Evolutionary conservation across 768 basidiomycete species (phyloP).

Genomic region (Pleurotus citrinopileatus): DNA sequence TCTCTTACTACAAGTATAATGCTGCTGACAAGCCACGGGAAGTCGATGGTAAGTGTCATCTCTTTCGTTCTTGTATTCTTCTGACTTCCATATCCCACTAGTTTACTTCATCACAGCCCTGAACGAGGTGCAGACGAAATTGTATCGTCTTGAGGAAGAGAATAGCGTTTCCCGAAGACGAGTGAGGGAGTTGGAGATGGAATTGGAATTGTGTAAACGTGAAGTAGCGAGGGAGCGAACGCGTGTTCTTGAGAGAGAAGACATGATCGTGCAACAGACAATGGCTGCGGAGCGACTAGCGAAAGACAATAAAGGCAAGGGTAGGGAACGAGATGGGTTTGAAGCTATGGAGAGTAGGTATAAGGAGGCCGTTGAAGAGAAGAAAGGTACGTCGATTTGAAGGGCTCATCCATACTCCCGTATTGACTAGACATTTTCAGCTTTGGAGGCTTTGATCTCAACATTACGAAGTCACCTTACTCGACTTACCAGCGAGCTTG

Average conservation of each 20-base stretch:
- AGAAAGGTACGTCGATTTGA: slow-evolving; percentile 63
- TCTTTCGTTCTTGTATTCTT: background rate
- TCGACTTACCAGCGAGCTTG: slow-evolving; percentile 75
- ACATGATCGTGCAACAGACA: slow-evolving; percentile 36
- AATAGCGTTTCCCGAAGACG: slow-evolving; percentile 78
- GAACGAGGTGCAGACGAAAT: slow-evolving; percentile 59
- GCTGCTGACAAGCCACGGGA: slow-evolving; percentile 50
- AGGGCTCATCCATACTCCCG: slow-evolving; percentile 1
- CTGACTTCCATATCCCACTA: background rate
- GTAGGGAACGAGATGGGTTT: slow-evolving; percentile 24
- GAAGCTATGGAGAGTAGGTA: slow-evolving; percentile 49
- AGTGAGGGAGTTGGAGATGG: slow-evolving; percentile 84
- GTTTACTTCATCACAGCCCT: slow-evolving; percentile 50
- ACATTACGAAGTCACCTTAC: slow-evolving; percentile 74
- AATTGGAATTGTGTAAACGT: slow-evolving; percentile 81
- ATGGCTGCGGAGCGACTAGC: slow-evolving; percentile 23
- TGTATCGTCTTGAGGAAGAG: slow-evolving; percentile 75
- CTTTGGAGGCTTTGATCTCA: slow-evolving; percentile 75
- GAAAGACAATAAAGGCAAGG: slow-evolving; percentile 30
- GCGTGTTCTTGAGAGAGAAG: slow-evolving; percentile 55
- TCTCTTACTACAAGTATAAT: slow-evolving; percentile 49
- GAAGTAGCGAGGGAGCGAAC: slow-evolving; percentile 73
- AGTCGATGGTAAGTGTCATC: slow-evolving; percentile 51
- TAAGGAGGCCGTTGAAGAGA: slow-evolving; percentile 80
- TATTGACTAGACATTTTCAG: slow-evolving; percentile 34